Base-by-base conservation (phyloP, 2,329 filamentous ascomycete species). In the Pseudogymnoascus sp. region DNA sequence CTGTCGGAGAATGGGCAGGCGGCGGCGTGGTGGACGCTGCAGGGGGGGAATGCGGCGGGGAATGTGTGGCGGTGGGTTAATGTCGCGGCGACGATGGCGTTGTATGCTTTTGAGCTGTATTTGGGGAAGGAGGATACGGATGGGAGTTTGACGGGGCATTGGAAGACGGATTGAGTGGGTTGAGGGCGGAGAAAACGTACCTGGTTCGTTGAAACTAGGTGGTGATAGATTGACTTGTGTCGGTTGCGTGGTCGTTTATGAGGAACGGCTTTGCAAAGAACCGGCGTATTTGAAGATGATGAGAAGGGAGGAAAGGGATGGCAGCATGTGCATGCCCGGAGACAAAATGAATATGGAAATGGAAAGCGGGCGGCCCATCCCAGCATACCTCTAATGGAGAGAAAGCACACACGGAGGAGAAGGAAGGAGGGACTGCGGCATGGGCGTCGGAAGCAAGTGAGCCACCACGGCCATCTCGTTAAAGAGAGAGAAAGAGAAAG, bases 51-150 rank as follows among this genome's bases (percentile, higher is more conserved):
- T 68, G 79, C 86, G 3, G 92, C 90, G 10, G 90, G 92, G 15
- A 95, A 94, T 71, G 82, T 89, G 15, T 96, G 91, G 90, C 83
- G 92, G 61, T 97, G 94, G 94, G 83, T 94, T 68, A 99, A 99
- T 68, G 81, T 97, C 41, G 89, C 87, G 5, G 85, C 87, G 58
- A 97, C 92, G 0, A 95, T 97, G 88, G 82, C 83, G 5, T 77
- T 97, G 13, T 99, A 99, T 72, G 88, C 91, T 3, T 81, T 97
- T 44, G 94, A 99, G 75, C 78, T 97, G 60, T 93, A 92, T 70
- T 82, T 97, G 9, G 90, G 91, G 21, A 88, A 88, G 66, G 88
- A 90, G 61, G 90, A 95, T 70, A 83, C 90, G 58, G 90, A 96
- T 68, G 81, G 83, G 33, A 80, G 83, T 31, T 74, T 91, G 62